Evolutionary conservation across 2,329 filamentous ascomycete species (phyloP).

Genomic region (Fonsecaea monophora): DNA sequence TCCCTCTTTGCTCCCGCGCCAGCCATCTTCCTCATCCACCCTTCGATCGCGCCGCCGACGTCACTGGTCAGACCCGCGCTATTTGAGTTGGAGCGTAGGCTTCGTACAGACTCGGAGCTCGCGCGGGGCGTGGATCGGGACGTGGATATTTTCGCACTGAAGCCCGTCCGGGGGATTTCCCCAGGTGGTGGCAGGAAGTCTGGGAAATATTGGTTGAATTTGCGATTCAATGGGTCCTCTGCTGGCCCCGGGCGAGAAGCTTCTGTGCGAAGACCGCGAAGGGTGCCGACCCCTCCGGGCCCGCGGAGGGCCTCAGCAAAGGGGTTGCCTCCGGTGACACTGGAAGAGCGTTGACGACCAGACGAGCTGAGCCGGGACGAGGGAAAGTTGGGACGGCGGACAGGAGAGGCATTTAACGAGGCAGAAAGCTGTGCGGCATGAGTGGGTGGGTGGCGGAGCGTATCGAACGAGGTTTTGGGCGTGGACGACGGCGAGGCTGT

Average conservation of each 20-base stretch:
- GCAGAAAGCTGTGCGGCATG: conserved; percentile 43
- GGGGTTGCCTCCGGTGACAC: conserved; percentile 45
- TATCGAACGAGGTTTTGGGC: conserved; percentile 40
- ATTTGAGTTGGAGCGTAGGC: conserved; percentile 46
- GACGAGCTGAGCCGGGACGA: conserved; percentile 39
- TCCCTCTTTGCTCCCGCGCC: conserved; percentile 25
- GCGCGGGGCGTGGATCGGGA: conserved; percentile 48
- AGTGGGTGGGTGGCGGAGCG: conserved; percentile 42
- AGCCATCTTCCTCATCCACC: conserved; percentile 83
- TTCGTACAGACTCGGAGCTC: conserved; percentile 54
- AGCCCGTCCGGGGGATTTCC: conserved; percentile 42
- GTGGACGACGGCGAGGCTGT: conserved; percentile 58
- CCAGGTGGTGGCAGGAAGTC: conserved; percentile 66
- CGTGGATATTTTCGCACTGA: conserved; percentile 22
- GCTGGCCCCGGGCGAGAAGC: conserved; percentile 69
- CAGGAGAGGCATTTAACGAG: conserved; percentile 44
- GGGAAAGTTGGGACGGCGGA: conserved; percentile 44
- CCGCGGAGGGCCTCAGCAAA: conserved; percentile 72
- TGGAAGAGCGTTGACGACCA: conserved; percentile 40
- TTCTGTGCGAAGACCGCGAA: conserved; percentile 70
- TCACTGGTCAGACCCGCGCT: conserved; percentile 69
- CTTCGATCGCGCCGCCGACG: conserved; percentile 84
- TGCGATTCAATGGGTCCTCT: conserved; percentile 81
- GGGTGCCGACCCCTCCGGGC: conserved; percentile 86
- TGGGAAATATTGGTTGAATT: conserved; percentile 83